These are phyloP conservation scores for Crepidotus sp. DNA, from an alignment of 1,284 basidiomycete genomes.

Conservation along the genomic window DNA sequence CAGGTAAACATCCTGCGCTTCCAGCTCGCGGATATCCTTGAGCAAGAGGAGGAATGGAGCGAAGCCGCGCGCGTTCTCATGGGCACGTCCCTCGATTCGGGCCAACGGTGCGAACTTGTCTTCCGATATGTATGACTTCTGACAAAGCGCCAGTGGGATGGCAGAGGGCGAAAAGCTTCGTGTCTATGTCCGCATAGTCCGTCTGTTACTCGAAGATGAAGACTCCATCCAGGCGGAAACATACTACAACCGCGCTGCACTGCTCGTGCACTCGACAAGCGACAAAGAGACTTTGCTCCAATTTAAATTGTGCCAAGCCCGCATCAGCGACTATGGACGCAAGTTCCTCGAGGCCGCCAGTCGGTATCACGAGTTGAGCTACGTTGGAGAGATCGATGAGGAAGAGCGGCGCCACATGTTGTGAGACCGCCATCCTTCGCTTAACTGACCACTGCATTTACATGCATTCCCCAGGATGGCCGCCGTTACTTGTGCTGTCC, in stretches of 20 bases:
- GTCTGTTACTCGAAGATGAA: constrained; percentile 91
- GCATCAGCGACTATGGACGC: constrained; percentile 85
- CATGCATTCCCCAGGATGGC: constrained; percentile 50
- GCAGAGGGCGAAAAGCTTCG: constrained; percentile 82
- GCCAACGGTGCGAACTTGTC: constrained; percentile 71
- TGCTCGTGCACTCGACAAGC: constrained; percentile 71
- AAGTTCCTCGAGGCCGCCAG: constrained; percentile 94
- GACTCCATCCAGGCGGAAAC: constrained; percentile 92
- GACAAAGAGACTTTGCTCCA: constrained; percentile 73
- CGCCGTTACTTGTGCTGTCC: constrained; percentile 90
- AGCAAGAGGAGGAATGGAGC: constrained; percentile 86
- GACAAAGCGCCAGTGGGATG: constrained; percentile 39
- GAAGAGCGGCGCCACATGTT: constrained; percentile 83
- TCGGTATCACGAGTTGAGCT: constrained; percentile 90
- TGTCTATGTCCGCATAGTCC: constrained; percentile 90
- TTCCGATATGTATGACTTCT: constrained; percentile 2
- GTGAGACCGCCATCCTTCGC: constrained; percentile 36
- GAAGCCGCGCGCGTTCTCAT: constrained; percentile 87
- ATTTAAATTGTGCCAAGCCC: constrained; percentile 86
- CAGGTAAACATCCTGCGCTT: constrained; percentile 80
- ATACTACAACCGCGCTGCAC: constrained; percentile 92
- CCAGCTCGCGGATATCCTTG: constrained; percentile 83
- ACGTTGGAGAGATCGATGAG: constrained; percentile 81
- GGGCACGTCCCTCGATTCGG: constrained; percentile 86
- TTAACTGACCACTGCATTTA: background rate